These are phyloP conservation scores for Monilinia laxa DNA, from an alignment of 2,329 filamentous ascomycete genomes.

Conservation along the genomic window DNA sequence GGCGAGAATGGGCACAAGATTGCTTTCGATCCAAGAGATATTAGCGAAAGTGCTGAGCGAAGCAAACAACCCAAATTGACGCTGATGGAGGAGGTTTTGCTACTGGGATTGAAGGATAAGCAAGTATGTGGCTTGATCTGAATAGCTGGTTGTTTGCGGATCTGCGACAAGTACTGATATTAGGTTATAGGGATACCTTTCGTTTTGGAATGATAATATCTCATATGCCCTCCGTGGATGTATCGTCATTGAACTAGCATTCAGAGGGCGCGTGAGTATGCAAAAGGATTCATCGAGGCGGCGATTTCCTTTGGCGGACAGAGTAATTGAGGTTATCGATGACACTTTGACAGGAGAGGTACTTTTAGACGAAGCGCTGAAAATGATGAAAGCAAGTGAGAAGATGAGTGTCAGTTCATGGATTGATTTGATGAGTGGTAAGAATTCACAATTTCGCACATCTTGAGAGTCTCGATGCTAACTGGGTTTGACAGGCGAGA, in stretches of 20 bases:
- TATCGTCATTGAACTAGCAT: constrained; percentile 96
- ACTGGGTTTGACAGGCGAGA: constrained; percentile 67
- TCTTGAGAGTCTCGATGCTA: constrained; percentile 15
- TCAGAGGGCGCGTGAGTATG: constrained; percentile 96
- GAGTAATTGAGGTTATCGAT: constrained; percentile 95
- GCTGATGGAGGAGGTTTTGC: constrained; percentile 95
- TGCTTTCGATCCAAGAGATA: constrained; percentile 94
- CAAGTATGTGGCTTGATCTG: constrained; percentile 62
- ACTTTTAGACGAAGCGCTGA: constrained; percentile 92
- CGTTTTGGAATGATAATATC: constrained; percentile 99
- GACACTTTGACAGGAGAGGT: constrained; percentile 96
- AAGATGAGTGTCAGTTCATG: constrained; percentile 99
- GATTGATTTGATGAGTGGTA: constrained; percentile 99
- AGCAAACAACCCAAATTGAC: constrained; percentile 98
- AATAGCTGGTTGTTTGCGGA: constrained; percentile 22
- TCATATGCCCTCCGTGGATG: constrained; percentile 96
- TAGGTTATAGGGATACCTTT: constrained; percentile 80
- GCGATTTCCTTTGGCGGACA: constrained; percentile 88
- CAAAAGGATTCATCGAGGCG: constrained; percentile 91
- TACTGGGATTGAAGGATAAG: constrained; percentile 97
- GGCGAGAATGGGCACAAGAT: constrained; percentile 98
- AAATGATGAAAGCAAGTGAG: constrained; percentile 99
- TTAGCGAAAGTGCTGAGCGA: constrained; percentile 92
- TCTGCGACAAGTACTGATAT: constrained; percentile 13
- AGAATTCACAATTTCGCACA: constrained; percentile 23